These are phyloP conservation scores for Neobulgaria alba DNA, from an alignment of 2,329 filamentous ascomycete species.

Conservation along the genomic window DNA sequence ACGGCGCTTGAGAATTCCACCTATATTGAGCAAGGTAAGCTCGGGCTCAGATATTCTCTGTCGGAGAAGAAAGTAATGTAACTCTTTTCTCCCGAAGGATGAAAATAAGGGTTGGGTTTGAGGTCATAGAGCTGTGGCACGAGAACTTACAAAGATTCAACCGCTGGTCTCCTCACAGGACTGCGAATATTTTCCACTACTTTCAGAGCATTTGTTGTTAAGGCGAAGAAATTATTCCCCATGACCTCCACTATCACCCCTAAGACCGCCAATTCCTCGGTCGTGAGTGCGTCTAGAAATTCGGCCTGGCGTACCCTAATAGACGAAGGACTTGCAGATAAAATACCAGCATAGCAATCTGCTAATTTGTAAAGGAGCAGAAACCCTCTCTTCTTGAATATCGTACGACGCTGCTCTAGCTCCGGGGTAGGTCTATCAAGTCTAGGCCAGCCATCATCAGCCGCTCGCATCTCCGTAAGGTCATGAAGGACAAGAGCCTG, in stretches of 20 bases:
- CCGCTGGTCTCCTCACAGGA: too few relatives aligned
- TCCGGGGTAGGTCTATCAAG: conserved; percentile 11
- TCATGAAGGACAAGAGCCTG: conserved; percentile 16
- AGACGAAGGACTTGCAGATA: conserved; percentile 4
- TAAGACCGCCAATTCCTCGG: conserved; percentile 14
- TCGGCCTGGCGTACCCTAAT: conserved; percentile 10
- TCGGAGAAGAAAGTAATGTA: too few relatives aligned
- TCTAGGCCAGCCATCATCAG: conserved; percentile 14
- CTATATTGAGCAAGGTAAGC: too few relatives aligned
- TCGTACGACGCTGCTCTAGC: conserved; percentile 2
- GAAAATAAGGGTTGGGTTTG: too few relatives aligned
- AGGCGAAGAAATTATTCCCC: conserved; percentile 19
- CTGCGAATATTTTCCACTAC: too few relatives aligned
- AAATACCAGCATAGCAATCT: conserved; percentile 16
- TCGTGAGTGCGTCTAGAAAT: conserved; percentile 14
- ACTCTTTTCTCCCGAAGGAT: too few relatives aligned
- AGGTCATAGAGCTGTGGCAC: too few relatives aligned
- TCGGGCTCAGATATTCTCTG: too few relatives aligned
- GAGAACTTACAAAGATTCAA: too few relatives aligned
- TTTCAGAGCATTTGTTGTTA: conserved; percentile 12
- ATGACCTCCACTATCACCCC: conserved; percentile 21
- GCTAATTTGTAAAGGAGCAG: conserved; percentile 16
- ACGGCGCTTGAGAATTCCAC: too few relatives aligned
- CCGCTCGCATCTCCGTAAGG: conserved; percentile 16
- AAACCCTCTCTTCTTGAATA: conserved; percentile 16